Percentiles rank a stretch among this genome's conserved stretches.
phyloP scores from a whole-genome alignment of 2,329 filamentous ascomycete genomes.

The Ascochyta viciae-villosae region DNA sequence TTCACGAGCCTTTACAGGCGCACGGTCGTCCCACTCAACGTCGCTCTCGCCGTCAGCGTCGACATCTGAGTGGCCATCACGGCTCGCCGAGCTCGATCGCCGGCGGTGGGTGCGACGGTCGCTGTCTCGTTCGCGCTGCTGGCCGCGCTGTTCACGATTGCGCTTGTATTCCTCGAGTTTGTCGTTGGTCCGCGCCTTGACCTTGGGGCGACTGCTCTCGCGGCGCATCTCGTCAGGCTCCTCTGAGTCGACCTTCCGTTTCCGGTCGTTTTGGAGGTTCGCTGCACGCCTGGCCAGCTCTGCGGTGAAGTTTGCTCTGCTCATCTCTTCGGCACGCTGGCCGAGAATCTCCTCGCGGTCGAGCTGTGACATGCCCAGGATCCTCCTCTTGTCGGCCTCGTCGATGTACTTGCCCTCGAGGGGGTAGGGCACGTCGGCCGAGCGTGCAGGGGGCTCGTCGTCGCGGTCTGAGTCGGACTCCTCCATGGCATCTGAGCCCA shows the following conservation, averaged over 20 bases:
- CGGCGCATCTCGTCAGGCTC: constrained; percentile 80
- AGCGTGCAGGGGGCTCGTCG: constrained; percentile 55
- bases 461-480: constrained; percentile 66
- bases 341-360: constrained; percentile 90
- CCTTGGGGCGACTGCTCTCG: constrained; percentile 65
- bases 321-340: constrained; percentile 82
- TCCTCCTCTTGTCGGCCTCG: constrained; percentile 62
- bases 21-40: constrained; percentile 73
- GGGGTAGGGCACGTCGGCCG: constrained; percentile 75
- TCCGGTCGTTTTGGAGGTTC: constrained; percentile 67
- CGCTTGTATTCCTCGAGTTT: constrained; percentile 71
- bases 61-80: constrained; percentile 60
- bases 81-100: constrained; percentile 52
- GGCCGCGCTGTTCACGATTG: constrained; percentile 66
- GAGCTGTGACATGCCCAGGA: constrained; percentile 87
- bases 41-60: constrained; percentile 76
- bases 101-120: constrained; percentile 57
- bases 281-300: constrained; percentile 80
- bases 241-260: constrained; percentile 78
- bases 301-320: constrained; percentile 80
- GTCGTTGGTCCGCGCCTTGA: constrained; percentile 67
- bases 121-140: constrained; percentile 60
- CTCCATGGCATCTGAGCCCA: constrained; percentile 88
- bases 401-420: constrained; percentile 82
- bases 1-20: constrained; percentile 63